These are phyloP conservation scores for Jaltomata sinuosa DNA, from an alignment of 257 asterid species.

Conservation along the genomic window DNA sequence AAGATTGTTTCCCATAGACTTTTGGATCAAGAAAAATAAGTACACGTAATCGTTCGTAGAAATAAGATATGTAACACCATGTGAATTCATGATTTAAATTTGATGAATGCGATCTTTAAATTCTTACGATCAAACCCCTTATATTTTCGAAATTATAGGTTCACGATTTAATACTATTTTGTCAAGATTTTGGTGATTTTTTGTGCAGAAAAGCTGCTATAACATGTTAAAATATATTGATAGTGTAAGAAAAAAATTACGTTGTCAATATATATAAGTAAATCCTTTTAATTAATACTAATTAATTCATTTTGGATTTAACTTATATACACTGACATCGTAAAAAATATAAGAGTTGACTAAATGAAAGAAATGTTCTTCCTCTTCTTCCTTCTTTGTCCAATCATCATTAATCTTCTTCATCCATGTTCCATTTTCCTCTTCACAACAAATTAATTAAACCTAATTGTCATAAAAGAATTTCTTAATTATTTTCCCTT, in stretches of 20 bases:
- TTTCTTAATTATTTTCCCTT: background rate
- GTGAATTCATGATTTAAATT: background rate
- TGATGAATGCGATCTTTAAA: too few species aligned
- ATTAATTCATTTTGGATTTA: background rate
- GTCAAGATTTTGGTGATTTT: background rate
- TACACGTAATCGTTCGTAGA: background rate
- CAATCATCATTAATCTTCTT: background rate
- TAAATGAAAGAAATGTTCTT: background rate
- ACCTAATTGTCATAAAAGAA: background rate
- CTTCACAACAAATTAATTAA: background rate
- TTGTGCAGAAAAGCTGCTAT: background rate
- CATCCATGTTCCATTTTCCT: background rate
- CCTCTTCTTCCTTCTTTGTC: background rate
- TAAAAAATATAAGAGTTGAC: background rate
- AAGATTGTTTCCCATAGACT: background rate
- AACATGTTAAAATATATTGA: background rate
- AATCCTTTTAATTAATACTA: background rate
- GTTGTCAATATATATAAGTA: background rate
- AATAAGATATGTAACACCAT: too few species aligned
- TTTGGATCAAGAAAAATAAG: background rate
- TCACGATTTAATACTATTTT: background rate
- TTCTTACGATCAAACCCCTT: background rate
- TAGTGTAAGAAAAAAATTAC: background rate
- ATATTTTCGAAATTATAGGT: background rate
- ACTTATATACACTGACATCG: rapidly evolving